Percentiles rank a stretch among this genome's conserved stretches.
Evolutionary conservation across 169 alveolate genomes (phyloP).

Genomic region (Plasmodium cynomolgi): DNA sequence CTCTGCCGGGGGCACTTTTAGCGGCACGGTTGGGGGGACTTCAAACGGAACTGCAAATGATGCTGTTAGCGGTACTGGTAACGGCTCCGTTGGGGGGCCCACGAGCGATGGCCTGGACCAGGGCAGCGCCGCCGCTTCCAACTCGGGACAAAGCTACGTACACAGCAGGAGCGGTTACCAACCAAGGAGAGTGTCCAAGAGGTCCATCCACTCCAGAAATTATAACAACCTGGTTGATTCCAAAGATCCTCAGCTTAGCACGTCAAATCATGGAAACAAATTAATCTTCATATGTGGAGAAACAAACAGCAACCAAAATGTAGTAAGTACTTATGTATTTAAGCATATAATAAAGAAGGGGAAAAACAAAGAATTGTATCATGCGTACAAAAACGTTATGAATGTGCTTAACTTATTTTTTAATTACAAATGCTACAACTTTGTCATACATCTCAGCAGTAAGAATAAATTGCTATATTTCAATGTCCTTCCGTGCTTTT

Average conservation of each 20-base stretch:
- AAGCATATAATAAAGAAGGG: constrained; percentile 48
- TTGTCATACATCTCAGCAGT: constrained; percentile 27
- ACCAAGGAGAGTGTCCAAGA: not conserved
- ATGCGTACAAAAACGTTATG: constrained; percentile 53
- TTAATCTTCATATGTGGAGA: constrained; percentile 65
- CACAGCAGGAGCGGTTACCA: not conserved
- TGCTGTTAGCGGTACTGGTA: not conserved
- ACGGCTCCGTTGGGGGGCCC: not conserved
- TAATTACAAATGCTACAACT: constrained; percentile 46
- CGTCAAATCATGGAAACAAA: constrained; percentile 18
- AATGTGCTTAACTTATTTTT: constrained; percentile 60
- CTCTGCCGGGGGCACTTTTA: not conserved
- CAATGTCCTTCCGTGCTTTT: constrained; percentile 31
- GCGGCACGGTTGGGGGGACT: not conserved
- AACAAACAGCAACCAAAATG: constrained; percentile 38
- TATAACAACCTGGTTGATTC: not conserved
- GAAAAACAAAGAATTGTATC: constrained; percentile 17
- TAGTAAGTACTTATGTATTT: constrained; percentile 30
- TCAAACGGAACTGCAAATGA: not conserved
- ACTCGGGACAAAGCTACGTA: not conserved
- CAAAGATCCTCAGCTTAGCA: not conserved
- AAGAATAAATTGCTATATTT: constrained; percentile 26
- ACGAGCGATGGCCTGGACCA: not conserved
- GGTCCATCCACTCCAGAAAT: not conserved
- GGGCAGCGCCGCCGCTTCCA: not conserved